These are phyloP conservation scores for Spongospora subterranea DNA, from an alignment of 208 protist species.

Conservation along the genomic window DNA sequence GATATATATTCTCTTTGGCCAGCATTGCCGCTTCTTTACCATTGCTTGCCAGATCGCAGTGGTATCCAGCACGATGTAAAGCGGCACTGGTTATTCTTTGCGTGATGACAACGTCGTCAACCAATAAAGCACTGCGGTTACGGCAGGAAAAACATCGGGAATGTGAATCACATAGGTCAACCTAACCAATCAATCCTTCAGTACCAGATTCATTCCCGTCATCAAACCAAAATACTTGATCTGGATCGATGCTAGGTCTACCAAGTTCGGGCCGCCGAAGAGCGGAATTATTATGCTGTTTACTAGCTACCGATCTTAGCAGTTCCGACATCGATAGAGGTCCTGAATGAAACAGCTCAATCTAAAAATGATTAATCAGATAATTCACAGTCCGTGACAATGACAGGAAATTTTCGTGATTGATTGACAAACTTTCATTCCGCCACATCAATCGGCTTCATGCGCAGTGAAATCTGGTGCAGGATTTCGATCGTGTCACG, in stretches of 20 bases:
- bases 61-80: constrained; percentile 31
- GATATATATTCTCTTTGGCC: background rate
- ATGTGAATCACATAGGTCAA: background rate
- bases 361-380: too few relatives aligned
- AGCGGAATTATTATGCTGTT: background rate
- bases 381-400: too few relatives aligned
- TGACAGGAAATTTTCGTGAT: too few relatives aligned
- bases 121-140: background rate
- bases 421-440: too few relatives aligned
- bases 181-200: background rate
- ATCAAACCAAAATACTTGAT: background rate
- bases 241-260: background rate
- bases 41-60: constrained; percentile 18
- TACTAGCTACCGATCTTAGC: background rate
- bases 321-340: background rate
- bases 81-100: background rate
- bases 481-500: too few relatives aligned
- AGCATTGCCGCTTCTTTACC: background rate
- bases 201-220: background rate
- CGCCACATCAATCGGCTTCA: too few relatives aligned
- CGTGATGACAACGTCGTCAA: constrained; percentile 52
- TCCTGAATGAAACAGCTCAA: background rate
- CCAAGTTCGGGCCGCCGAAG: background rate
- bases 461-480: too few relatives aligned
- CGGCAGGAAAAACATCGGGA: background rate